Evolutionary conservation across 2,329 filamentous ascomycete species (phyloP).

Genomic region (Fusarium duplospermum): DNA sequence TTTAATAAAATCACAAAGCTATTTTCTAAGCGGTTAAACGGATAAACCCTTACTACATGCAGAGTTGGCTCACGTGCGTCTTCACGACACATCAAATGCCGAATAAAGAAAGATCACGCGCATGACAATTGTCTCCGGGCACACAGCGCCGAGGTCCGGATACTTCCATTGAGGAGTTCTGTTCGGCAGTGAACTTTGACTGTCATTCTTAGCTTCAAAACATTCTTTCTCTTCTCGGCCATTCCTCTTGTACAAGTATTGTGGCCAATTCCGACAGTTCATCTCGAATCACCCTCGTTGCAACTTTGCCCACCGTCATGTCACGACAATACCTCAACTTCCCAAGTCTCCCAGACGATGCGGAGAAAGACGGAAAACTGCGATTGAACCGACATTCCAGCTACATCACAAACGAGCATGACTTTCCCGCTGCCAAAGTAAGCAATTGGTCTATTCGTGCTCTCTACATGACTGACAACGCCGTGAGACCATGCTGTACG

Average conservation of each 20-base stretch:
- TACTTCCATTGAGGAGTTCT: too few relatives aligned
- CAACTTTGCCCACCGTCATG: background rate
- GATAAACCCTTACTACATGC: background rate
- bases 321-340: background rate
- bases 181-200: background rate
- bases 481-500: background rate
- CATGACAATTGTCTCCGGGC: background rate
- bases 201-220: background rate
- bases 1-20: background rate
- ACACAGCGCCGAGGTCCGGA: background rate
- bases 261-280: background rate
- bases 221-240: background rate
- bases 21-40: background rate
- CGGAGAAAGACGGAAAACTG: background rate
- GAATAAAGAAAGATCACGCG: background rate
- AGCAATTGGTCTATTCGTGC: background rate
- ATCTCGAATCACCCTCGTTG: background rate
- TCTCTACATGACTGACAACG: background rate
- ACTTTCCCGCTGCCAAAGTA: background rate
- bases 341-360: background rate
- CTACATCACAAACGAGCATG: background rate
- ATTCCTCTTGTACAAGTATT: background rate
- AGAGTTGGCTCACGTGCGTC: background rate
- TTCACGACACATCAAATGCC: background rate
- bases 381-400: background rate